Base-by-base conservation (phyloP, 345 rosid species). In the Noccaea caerulescens region DNA sequence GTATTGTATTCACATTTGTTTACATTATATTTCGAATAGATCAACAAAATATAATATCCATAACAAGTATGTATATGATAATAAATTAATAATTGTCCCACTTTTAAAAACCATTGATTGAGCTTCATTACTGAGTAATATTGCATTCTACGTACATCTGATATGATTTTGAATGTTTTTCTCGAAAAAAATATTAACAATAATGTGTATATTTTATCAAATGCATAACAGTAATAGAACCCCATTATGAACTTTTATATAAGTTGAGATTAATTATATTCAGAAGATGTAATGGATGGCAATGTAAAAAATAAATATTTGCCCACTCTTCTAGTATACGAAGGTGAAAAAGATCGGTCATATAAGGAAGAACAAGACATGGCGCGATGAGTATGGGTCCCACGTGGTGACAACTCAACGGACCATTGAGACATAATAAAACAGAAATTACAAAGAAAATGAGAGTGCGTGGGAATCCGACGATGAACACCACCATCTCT, bases 401-500 rank as follows among this genome's bases (percentile, higher is more conserved):
- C 66, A 23, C 10, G 46, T 58, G 61, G 39, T 49, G 72, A 73
- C 68, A 66, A 44, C 72, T 66, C 77, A 34, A 50, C 67, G 72
- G 72, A 34, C 69, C 61, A 52, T 54, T 53, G 36, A 27, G 57
- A 73, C 72, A 73, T 57, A 49, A 53, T 57, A 49, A 53, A 55
- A 41, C 32, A 56, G 50, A 64, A 53, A 53, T 12, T 57, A 53
- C 63, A 62, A 64, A 54, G 25, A 54, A 37, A 47, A 12, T 33
- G 60, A 37, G 69, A 63, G 65, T 72, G 36, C 71, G 64, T 64
- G 27, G 58, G 72, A 73, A 66, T 66, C 77, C 55, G 56, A 58
- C 72, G 68, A 42, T 32, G 10, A 25, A 66, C 46, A 66, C 53
- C 45, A 49, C 30, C 30, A 27, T 27, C 30, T 39, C 66, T 57